A percentile compares a stretch with the other conserved stretches of the same genome.
Conservation (phyloP, 805 yeast species). For the Kodamaea restingae region DNA sequence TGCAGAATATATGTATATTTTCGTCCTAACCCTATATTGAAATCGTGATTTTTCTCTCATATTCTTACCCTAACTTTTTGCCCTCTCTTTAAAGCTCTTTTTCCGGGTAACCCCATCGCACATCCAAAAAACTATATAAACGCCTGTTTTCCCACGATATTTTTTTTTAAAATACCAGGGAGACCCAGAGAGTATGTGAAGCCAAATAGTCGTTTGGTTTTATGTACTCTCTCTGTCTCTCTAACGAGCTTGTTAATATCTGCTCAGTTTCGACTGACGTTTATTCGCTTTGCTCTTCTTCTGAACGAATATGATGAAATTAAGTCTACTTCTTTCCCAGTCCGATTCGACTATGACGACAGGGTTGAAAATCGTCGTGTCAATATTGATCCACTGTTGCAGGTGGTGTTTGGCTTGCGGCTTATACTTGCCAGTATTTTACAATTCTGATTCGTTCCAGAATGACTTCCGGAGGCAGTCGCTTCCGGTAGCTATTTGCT, state of each 20-base stretch:
- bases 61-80: not conserved
- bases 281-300: constrained; percentile 1
- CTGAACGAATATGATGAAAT: constrained; percentile 37
- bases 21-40: not conserved
- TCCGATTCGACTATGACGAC: constrained; percentile 93
- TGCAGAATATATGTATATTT: too few relatives aligned
- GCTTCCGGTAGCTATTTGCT: constrained; percentile 10
- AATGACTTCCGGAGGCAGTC: constrained; percentile 9
- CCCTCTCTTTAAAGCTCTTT: not conserved
- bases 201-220: constrained; percentile 5
- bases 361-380: constrained; percentile 57
- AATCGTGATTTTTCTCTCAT: not conserved
- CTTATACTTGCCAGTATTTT: constrained; percentile 87
- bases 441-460: constrained; percentile 53
- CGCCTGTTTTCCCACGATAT: not conserved
- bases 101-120: constrained; percentile 10
- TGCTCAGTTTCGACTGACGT: not conserved
- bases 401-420: constrained; percentile 39
- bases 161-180: not conserved
- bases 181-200: constrained; percentile 2
- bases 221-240: constrained; percentile 3
- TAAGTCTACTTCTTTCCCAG: constrained; percentile 84
- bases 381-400: constrained; percentile 35
- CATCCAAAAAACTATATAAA: constrained; percentile 9
- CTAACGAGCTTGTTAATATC: too few relatives aligned